Evolutionary conservation across 2,329 filamentous ascomycete genomes (phyloP).

Genomic region (Aspergillus nomiae): DNA sequence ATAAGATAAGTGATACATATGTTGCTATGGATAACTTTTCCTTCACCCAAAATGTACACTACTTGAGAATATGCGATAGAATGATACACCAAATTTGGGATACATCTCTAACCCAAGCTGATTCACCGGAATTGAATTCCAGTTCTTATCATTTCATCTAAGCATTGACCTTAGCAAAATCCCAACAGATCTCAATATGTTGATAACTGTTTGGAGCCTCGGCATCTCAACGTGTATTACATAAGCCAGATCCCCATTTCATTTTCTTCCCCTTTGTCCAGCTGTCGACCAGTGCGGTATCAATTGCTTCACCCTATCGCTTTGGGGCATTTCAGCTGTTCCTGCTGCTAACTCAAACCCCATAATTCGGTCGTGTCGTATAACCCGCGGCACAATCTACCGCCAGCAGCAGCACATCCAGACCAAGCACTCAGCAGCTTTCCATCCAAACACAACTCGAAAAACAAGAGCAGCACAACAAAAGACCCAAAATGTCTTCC

Average conservation of each 20-base stretch:
- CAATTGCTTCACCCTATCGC: background rate
- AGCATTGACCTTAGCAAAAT: background rate
- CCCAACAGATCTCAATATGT: background rate
- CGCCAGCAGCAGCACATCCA: background rate
- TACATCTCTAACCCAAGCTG: background rate
- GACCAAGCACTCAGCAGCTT: too few species aligned
- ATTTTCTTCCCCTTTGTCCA: background rate
- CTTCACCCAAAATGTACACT: background rate
- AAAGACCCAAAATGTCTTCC: conserved; percentile 4
- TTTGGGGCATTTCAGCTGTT: background rate
- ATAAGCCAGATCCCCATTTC: background rate
- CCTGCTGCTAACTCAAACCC: background rate
- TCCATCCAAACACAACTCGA: background rate
- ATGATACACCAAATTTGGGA: background rate
- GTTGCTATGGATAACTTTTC: background rate
- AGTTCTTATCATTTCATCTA: background rate
- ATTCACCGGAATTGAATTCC: background rate
- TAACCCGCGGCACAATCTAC: background rate
- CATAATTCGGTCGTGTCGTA: background rate
- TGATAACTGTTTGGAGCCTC: background rate
- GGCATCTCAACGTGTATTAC: conserved; percentile 3
- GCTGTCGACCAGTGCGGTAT: background rate
- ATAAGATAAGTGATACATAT: background rate
- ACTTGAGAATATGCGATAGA: background rate
- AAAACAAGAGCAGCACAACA: background rate